Conservation (phyloP, 768 basidiomycete species). For the Termitomyces sp. region DNA sequence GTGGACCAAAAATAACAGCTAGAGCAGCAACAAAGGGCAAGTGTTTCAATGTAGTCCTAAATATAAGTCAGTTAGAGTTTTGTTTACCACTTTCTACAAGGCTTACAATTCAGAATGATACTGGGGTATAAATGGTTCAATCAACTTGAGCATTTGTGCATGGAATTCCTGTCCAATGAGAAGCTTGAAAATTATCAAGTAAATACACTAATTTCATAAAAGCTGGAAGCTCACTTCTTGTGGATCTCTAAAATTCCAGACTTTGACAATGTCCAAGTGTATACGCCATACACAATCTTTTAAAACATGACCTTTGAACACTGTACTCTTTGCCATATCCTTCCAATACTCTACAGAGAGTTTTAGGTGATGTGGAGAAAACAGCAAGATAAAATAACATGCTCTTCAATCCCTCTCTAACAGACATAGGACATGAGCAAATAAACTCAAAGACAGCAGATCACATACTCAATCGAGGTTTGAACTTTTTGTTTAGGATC, state of each 20-base stretch:
- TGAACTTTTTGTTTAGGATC: background rate
- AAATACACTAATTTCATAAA: background rate
- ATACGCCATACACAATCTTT: slow-evolving; percentile 5
- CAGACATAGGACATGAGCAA: background rate
- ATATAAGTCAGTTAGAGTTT: background rate
- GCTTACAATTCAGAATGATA: background rate
- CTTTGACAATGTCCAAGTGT: background rate
- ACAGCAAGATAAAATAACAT: background rate
- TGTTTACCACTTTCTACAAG: background rate
- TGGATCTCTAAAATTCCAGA: slow-evolving; percentile 4
- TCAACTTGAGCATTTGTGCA: background rate
- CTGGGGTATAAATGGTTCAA: background rate
- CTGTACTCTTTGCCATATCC: slow-evolving; percentile 1
- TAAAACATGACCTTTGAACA: background rate
- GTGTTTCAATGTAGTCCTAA: background rate
- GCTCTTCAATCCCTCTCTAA: background rate
- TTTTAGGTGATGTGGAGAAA: background rate
- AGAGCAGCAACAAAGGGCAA: background rate
- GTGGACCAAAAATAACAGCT: background rate
- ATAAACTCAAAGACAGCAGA: background rate
- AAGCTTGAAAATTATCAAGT: background rate
- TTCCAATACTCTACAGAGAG: background rate
- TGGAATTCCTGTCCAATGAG: background rate
- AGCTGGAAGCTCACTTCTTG: background rate
- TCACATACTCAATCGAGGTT: background rate